Evolutionary conservation across 306 rosid species (phyloP).

Genomic region (Cicer yamashitae): DNA sequence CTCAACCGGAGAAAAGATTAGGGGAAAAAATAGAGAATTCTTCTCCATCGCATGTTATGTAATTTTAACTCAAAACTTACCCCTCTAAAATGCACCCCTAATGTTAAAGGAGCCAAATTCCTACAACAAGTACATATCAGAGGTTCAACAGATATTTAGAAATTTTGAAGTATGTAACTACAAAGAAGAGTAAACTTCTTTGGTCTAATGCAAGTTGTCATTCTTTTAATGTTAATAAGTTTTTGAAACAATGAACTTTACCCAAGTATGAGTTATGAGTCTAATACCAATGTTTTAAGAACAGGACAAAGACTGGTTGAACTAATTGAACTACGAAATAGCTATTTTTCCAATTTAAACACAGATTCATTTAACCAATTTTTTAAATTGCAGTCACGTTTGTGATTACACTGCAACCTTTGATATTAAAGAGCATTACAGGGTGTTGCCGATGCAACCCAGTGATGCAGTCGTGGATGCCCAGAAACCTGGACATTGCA

Average conservation of each 20-base stretch:
- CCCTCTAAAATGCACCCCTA: neutral
- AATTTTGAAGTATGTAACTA: neutral
- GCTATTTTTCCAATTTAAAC: neutral
- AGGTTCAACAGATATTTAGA: neutral
- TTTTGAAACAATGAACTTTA: neutral
- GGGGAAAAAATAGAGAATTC: too few relatives aligned
- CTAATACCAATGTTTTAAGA: neutral
- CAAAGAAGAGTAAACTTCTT: neutral
- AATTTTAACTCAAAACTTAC: neutral
- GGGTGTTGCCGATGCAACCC: too few relatives aligned
- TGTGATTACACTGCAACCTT: too few relatives aligned
- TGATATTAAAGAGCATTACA: too few relatives aligned
- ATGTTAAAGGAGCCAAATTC: neutral
- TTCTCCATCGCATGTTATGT: neutral
- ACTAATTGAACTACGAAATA: neutral
- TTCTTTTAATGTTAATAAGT: neutral
- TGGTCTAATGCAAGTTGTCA: neutral
- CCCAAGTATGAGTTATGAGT: neutral
- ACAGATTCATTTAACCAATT: neutral
- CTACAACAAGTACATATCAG: neutral
- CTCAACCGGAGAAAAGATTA: too few relatives aligned
- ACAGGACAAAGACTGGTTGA: neutral
- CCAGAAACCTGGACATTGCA: neutral
- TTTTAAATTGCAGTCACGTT: neutral
- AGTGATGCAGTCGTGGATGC: too few relatives aligned